Percentiles rank a stretch among this genome's conserved stretches.
Conservation (phyloP, 2,329 filamentous ascomycete species). For the Madurella mycetomatis region DNA sequence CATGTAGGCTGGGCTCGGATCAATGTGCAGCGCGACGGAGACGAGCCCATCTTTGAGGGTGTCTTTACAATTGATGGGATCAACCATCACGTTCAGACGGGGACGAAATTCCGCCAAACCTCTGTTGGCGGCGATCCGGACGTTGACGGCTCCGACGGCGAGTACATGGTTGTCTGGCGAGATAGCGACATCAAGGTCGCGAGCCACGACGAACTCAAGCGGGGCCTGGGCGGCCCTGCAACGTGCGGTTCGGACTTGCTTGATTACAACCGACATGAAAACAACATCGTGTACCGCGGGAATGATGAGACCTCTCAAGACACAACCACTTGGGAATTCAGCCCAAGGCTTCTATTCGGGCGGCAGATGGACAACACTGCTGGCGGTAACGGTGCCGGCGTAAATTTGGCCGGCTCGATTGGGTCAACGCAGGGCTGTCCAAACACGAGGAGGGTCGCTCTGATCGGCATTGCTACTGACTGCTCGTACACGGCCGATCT, state of each 20-base stretch:
- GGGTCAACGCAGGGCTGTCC: slow-evolving; percentile 83
- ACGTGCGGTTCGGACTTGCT: slow-evolving; percentile 71
- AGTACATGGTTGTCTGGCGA: slow-evolving; percentile 86
- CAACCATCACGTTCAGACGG: slow-evolving; percentile 81
- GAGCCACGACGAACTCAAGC: slow-evolving; percentile 61
- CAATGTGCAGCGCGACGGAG: slow-evolving; percentile 70
- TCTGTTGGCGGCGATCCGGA: slow-evolving; percentile 68
- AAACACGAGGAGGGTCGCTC: slow-evolving; percentile 80
- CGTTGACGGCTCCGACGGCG: slow-evolving; percentile 51
- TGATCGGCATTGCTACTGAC: slow-evolving; percentile 89
- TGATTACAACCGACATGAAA: slow-evolving; percentile 68
- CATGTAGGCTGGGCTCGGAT: slow-evolving; percentile 85
- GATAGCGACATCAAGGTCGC: slow-evolving; percentile 70
- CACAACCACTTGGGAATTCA: slow-evolving; percentile 48
- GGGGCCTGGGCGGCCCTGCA: slow-evolving; percentile 34
- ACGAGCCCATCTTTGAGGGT: slow-evolving; percentile 79
- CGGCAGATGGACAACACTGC: slow-evolving; percentile 65
- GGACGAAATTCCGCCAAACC: slow-evolving; percentile 67
- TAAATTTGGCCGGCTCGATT: slow-evolving; percentile 74
- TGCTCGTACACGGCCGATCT: slow-evolving; percentile 80
- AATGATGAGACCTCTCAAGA: slow-evolving; percentile 42
- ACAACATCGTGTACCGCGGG: slow-evolving; percentile 62
- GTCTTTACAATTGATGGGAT: slow-evolving; percentile 77
- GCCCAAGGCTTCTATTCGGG: slow-evolving; percentile 65
- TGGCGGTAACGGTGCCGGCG: slow-evolving; percentile 70